Evolutionary conservation across 352 stramenopile genomes (phyloP).

Genomic region (Globisporangium irregulare): DNA sequence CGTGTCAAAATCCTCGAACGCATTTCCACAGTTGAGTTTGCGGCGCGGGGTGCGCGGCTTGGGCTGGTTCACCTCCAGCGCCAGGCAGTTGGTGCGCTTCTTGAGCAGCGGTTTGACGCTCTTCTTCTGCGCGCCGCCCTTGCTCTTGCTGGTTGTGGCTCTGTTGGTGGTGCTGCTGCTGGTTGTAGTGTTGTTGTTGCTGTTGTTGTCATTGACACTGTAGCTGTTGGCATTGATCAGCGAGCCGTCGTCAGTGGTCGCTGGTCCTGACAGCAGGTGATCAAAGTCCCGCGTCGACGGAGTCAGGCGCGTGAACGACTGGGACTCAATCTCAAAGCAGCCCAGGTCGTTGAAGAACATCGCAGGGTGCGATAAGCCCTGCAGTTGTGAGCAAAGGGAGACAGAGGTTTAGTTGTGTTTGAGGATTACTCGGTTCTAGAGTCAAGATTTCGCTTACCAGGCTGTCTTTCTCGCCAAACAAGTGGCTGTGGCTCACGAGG

Average conservation of each 20-base stretch:
- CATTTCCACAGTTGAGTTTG: conserved; percentile 54
- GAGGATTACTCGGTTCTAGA: neutral
- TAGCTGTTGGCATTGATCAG: conserved; percentile 9
- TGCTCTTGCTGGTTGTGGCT: neutral
- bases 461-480: conserved; percentile 23
- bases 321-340: conserved; percentile 72
- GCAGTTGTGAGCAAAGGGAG: neutral
- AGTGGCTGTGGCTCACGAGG: conserved; percentile 18
- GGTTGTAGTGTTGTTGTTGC: neutral
- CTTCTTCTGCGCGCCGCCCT: conserved; percentile 21
- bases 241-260: neutral
- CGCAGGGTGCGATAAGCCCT: conserved; percentile 33
- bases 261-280: conserved; percentile 1
- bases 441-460: conserved; percentile 6
- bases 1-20: conserved; percentile 56
- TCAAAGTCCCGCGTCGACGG: conserved; percentile 18
- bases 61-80: conserved; percentile 51
- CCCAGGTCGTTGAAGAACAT: conserved; percentile 60
- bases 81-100: conserved; percentile 58
- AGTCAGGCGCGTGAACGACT: conserved; percentile 53
- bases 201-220: neutral
- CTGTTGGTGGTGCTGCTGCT: neutral
- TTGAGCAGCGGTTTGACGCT: conserved; percentile 54
- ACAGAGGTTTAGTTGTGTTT: neutral
- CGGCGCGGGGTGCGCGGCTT: conserved; percentile 67